Evolutionary conservation across 2,329 filamentous ascomycete genomes (phyloP), one percentile per base, ranked within the genome.

Genomic region (Pyrenophora graminea): DNA sequence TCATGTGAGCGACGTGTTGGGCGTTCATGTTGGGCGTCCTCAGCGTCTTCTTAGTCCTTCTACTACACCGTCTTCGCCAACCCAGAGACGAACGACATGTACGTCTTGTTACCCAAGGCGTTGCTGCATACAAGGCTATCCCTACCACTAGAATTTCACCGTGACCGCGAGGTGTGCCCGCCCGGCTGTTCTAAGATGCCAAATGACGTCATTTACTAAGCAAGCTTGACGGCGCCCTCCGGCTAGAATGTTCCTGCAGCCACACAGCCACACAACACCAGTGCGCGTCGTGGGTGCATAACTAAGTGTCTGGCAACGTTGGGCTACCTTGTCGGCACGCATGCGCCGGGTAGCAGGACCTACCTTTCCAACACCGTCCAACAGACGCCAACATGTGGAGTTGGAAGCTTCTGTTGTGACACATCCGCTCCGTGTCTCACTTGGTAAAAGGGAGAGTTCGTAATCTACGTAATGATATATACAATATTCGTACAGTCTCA

Each of bases 181-280:
- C 62, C 54, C 55, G 19, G 43, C 40, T 31, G 39, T 41, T 23
- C 40, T 31, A 13, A 36, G 38, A 13, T 33, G 40, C 10, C 12
- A 19, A 19, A 47, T 66, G 65, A 68, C 62, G 66, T 68, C 58
- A 61, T 17, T 37, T 25, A 31, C 21, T 36, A 33, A 33, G 40
- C 51, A 43, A 46, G 39, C 42, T 17, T 25, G 47, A 32, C 25
- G 46, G 34, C 50, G 32, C 37, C 18, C 25, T 47, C 43, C 43
- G 48, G 23, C 32, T 38, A 37, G 27, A 39, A 33, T 42, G 34
- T 36, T 39, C 33, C 39, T 47, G 56, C 52, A 60, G 58, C 58
- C 56, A 54, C 60, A 51, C 37, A 39, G 43, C 50, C 19, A 51
- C 56, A 54, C 60, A 51, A 39, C 43, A 46, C 50, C 19, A 51